Percentiles rank a stretch among this genome's conserved stretches.
Evolutionary conservation across 345 rosid species (phyloP).

Genomic region (Salix koriyanagi): DNA sequence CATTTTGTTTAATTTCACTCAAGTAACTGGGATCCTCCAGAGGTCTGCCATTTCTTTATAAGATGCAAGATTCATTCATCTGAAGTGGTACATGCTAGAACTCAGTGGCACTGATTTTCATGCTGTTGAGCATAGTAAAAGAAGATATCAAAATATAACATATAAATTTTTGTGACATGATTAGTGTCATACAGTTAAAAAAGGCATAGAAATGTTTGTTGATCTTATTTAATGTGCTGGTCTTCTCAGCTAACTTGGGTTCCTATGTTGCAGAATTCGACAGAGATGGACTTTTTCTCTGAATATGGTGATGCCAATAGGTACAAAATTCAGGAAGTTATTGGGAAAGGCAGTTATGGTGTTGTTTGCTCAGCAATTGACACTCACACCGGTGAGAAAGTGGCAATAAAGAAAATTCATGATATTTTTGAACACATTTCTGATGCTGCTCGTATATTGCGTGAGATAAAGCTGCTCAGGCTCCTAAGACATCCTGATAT

Average conservation of each 20-base stretch:
- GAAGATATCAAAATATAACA: background rate
- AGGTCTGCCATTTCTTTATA: background rate
- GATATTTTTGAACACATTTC: constrained; percentile 88
- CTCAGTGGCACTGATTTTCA: background rate
- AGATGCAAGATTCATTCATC: background rate
- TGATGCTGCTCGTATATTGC: constrained; percentile 86
- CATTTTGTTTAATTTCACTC: background rate
- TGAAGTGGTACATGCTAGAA: background rate
- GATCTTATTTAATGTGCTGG: background rate
- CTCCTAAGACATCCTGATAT: constrained; percentile 87
- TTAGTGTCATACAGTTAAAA: background rate
- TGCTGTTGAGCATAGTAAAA: background rate
- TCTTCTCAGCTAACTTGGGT: constrained; percentile 7
- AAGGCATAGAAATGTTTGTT: background rate
- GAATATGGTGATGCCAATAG: constrained; percentile 90
- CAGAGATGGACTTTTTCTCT: constrained; percentile 84
- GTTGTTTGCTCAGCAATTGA: constrained; percentile 92
- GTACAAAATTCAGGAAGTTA: constrained; percentile 82
- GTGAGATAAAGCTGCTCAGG: constrained; percentile 84
- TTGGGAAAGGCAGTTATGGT: constrained; percentile 93
- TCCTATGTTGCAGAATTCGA: constrained; percentile 49
- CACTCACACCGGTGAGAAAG: constrained; percentile 77
- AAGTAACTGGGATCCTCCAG: background rate
- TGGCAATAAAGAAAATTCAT: constrained; percentile 87
- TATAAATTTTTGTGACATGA: background rate